phyloP scores from a whole-genome alignment of 2,329 filamentous ascomycete genomes.

The Talaromyces sp. region DNA sequence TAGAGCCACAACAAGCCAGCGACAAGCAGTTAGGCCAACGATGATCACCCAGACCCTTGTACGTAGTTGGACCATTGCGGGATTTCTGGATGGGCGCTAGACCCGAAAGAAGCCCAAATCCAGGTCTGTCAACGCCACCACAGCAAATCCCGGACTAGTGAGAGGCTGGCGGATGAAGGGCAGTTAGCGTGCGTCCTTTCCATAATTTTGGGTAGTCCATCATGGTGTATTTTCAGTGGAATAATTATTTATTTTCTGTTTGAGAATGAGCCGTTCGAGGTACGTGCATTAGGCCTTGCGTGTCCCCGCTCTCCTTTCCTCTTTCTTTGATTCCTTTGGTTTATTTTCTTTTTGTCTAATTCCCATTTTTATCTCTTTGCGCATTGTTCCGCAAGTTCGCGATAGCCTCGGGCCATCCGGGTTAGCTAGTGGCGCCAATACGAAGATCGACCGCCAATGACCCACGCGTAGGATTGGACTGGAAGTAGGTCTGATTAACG shows the following conservation, averaged over 20 bases:
- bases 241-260: background rate
- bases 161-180: background rate
- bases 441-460: constrained; percentile 10
- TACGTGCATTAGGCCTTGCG: constrained; percentile 2
- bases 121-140: constrained; percentile 1
- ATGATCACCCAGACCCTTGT: constrained; percentile 12
- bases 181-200: background rate
- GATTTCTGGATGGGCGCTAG: constrained; percentile 8
- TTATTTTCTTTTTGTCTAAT: background rate
- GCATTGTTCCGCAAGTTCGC: background rate
- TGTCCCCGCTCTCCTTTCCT: background rate
- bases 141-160: background rate
- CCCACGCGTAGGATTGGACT: background rate
- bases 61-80: constrained; percentile 2
- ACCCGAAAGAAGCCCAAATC: background rate
- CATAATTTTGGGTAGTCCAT: background rate
- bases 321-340: background rate
- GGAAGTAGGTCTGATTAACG: background rate
- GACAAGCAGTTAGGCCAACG: constrained; percentile 8
- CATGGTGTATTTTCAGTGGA: background rate
- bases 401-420: background rate
- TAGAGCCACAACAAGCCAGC: background rate
- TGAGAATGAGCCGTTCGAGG: background rate
- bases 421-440: constrained; percentile 10
- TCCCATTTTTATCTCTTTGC: background rate